Evolutionary conservation across 495 filamentous ascomycete species (phyloP), one percentile per base, ranked within the genome.

Genomic region (Xylaria cubensis): DNA sequence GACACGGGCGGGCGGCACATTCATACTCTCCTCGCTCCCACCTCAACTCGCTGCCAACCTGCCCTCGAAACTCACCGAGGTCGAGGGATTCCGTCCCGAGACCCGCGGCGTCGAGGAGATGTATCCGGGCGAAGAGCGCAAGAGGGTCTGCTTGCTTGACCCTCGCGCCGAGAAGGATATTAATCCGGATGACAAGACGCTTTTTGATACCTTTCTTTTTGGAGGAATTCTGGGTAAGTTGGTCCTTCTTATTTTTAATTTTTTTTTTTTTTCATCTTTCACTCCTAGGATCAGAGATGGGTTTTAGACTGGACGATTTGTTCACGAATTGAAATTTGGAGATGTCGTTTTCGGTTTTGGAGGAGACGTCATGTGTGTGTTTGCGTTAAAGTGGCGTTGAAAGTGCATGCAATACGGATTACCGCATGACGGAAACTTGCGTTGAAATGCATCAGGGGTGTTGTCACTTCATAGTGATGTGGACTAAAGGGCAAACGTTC

Each of bases 131-230:
- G 91, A 89, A 80, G 42, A 13, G 41, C 81, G 84, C 74, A 85
- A 85, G 9, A 88, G 89, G 66, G 92, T 98, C 65, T 99, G 96
- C 79, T 85, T 99, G 72, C 84, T 99, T 46, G 96, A 99, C 82
- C 97, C 96, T 0, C 85, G 91, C 39, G 97, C 94, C 6, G 83
- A 86, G 74, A 87, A 88, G 73, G 95, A 98, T 74, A 79, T 99
- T 75, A 88, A 85, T 53, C 96, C 97, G 0, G 90, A 90, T 53
- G 96, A 99, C 85, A 93, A 89, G 12, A 88, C 92, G 50, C 80
- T 73, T 15, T 99, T 98, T 81, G 93, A 98, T 73, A 90, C 92
- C 17, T 99, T 98, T 80, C 82, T 99, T 42, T 99, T 98, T 82
- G 96, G 96, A 15, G 96, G 96, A 3, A 99, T 99, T 81, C 84